phyloP scores from a whole-genome alignment of 495 filamentous ascomycete genomes.

The Podospora pseudopauciseta region DNA sequence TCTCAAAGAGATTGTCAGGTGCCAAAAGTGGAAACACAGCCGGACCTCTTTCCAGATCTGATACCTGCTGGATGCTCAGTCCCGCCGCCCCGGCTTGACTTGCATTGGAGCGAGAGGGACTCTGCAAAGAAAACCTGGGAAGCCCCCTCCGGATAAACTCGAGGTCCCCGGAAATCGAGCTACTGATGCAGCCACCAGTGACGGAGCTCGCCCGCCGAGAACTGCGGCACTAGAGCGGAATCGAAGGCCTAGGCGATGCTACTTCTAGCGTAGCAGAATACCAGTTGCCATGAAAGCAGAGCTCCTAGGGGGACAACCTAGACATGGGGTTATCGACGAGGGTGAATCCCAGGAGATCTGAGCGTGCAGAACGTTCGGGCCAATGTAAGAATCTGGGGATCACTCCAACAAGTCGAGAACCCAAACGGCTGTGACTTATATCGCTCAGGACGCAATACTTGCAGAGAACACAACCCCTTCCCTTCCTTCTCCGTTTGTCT shows the following conservation, averaged over 20 bases:
- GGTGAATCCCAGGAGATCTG: not conserved
- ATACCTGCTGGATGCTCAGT: not conserved
- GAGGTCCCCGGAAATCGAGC: not conserved
- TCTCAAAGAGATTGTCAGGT: not conserved
- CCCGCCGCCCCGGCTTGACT: not conserved
- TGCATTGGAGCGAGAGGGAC: not conserved
- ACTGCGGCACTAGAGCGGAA: not conserved
- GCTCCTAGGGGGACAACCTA: not conserved
- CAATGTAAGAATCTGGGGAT: not conserved
- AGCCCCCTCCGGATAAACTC: not conserved
- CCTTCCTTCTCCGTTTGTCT: not conserved
- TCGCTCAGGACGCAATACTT: not conserved
- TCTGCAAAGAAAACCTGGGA: constrained; percentile 4
- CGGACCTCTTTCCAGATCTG: not conserved
- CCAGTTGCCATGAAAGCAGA: not conserved
- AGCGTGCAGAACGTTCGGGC: not conserved
- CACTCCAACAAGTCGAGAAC: not conserved
- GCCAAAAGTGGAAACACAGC: not conserved
- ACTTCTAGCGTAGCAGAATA: not conserved
- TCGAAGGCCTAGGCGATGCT: not conserved
- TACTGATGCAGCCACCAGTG: not conserved
- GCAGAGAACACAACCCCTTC: not conserved
- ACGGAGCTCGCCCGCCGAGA: not conserved
- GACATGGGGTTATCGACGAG: not conserved
- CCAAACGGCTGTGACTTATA: not conserved